Evolutionary conservation across 768 basidiomycete genomes (phyloP).

Genomic region (Amanita inopinata): DNA sequence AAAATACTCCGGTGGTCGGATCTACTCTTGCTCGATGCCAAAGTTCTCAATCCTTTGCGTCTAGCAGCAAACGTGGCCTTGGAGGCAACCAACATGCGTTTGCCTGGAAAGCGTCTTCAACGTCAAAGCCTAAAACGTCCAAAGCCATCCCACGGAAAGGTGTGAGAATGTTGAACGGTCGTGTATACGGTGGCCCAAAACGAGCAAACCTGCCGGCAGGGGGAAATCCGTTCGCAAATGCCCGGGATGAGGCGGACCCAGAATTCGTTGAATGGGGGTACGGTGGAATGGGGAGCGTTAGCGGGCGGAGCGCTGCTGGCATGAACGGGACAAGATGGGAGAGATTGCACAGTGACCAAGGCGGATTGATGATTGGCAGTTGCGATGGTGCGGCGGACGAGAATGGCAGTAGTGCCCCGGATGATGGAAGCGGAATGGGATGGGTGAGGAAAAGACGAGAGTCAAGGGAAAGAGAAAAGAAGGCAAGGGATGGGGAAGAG

Average conservation of each 20-base stretch:
- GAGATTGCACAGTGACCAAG: constrained; percentile 22
- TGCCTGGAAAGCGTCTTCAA: constrained; percentile 9
- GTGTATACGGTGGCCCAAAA: constrained; percentile 58
- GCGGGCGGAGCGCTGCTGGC: constrained; percentile 28
- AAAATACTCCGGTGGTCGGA: constrained; percentile 13
- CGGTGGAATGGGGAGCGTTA: constrained; percentile 69
- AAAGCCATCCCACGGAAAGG: constrained; percentile 24
- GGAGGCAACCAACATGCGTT: constrained; percentile 7
- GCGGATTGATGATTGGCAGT: constrained; percentile 10
- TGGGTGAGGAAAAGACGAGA: constrained; percentile 67
- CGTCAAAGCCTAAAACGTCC: constrained; percentile 4
- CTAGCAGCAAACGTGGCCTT: constrained; percentile 1
- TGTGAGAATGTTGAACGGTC: constrained; percentile 73
- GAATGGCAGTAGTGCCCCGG: constrained; percentile 16
- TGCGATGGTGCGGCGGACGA: constrained; percentile 29
- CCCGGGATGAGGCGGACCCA: constrained; percentile 51
- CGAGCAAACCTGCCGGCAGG: constrained; percentile 19
- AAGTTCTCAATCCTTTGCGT: constrained; percentile 17
- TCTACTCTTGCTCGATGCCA: constrained; percentile 26
- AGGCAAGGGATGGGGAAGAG: constrained; percentile 19
- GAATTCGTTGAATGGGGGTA: constrained; percentile 93
- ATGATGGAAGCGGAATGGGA: constrained; percentile 81
- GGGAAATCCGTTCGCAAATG: constrained; percentile 55
- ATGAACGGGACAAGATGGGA: constrained; percentile 24
- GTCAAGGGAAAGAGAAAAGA: constrained; percentile 40